Base-by-base conservation (phyloP, 2,329 filamentous ascomycete species). In the Clonostachys rhizophaga region DNA sequence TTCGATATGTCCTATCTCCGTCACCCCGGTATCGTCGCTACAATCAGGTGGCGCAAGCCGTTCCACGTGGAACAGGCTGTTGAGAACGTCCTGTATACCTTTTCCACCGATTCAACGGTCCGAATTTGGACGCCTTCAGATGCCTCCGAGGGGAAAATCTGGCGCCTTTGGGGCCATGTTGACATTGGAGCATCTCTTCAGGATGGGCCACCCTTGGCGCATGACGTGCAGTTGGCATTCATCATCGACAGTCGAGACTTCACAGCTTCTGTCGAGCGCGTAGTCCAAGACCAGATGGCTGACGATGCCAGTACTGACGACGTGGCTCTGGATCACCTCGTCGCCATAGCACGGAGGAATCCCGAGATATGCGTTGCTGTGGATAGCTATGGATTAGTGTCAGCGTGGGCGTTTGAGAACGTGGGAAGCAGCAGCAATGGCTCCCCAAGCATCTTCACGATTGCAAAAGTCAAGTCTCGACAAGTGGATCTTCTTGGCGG, bases 1-100 rank as follows among this genome's bases (percentile, higher is more conserved):
- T 97, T 97, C 66, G 92, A 97, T 58, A 85, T 95, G 57, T 84
- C 85, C 30, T 97, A 97, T 65, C 81, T 99, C 2, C 76, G 84
- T n/a, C 94, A 99, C 62, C 89, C 90, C 2, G 76, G 80, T 24
- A 69, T 85, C 1, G 83, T 99, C n/a, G 92, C 89, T 4, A 83
- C 81, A 50, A 69, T 96, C 50, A 85, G 92, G 62, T 99, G 95
- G 95, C 84, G 89, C 42, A 81, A 82, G 51, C 89, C 89, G 6
- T 81, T 82, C 51, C 83, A 94, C 59, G 70, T 82, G 13, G 89
- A 92, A 35, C 88, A 95, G 60, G 83, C 82, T 6, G 79, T 86
- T 47, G 87, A 94, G 37, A 94, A 96, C 64, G 86, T 95, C 1
- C 76, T 99, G 2, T 97, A 96, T 61, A 96, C 94, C 0, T 82